phyloP scores from a whole-genome alignment of 192 early-diverging fungal species.

The Coemansia sp. region DNA sequence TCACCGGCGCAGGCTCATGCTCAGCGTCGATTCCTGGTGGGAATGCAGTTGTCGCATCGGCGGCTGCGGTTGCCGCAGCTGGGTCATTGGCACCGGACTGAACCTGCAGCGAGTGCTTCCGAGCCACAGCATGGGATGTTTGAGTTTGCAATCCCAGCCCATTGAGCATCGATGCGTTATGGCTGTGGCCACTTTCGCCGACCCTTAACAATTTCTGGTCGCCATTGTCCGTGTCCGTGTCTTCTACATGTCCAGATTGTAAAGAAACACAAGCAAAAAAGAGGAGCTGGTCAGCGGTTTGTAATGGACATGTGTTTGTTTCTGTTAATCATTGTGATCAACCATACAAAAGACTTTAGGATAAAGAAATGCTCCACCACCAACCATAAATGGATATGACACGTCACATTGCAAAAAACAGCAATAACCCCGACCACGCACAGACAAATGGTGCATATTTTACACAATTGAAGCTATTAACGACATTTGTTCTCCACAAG shows the following conservation, averaged over 20 bases:
- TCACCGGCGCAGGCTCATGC: slow-evolving; percentile 31
- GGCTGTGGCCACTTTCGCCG: not conserved
- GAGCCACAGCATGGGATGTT: slow-evolving; percentile 4
- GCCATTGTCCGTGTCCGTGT: not conserved
- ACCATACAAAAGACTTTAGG: too few species aligned
- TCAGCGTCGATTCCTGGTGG: slow-evolving; percentile 36
- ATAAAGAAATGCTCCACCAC: not conserved
- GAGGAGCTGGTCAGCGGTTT: too few species aligned
- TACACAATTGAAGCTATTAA: too few species aligned
- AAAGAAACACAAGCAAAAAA: not conserved
- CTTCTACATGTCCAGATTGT: not conserved
- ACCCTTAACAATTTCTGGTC: not conserved
- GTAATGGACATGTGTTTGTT: too few species aligned
- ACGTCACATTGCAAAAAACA: not conserved
- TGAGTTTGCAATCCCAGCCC: slow-evolving; percentile 23
- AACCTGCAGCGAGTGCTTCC: slow-evolving; percentile 4
- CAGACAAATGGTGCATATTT: too few species aligned
- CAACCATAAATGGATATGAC: too few species aligned
- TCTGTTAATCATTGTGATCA: too few species aligned
- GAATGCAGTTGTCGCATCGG: slow-evolving; percentile 16
- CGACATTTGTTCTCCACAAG: too few species aligned
- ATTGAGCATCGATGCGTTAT: slow-evolving; percentile 1
- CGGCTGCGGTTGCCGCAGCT: slow-evolving; percentile 2
- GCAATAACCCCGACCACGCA: too few species aligned
- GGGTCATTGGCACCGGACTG: not conserved